phyloP scores from a whole-genome alignment of 345 rosid species.

The Cardamine occulta region DNA sequence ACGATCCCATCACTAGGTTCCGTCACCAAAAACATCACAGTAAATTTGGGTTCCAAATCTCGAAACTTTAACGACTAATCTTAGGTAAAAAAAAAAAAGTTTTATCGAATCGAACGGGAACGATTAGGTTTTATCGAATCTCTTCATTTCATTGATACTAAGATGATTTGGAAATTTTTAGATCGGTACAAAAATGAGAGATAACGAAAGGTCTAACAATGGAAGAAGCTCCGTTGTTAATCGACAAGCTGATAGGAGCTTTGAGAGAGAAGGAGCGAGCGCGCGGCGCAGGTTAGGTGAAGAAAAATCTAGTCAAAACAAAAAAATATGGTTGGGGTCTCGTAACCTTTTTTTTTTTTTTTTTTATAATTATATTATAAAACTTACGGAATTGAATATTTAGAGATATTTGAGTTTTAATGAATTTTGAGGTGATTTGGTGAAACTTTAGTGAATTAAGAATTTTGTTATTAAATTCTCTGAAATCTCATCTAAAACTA shows the following conservation, averaged over 20 bases:
- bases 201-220: conserved; percentile 8
- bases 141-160: conserved; percentile 6
- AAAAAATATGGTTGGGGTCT: conserved; percentile 5
- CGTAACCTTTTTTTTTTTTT: too few species aligned
- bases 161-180: conserved; percentile 17
- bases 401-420: too few species aligned
- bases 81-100: background rate
- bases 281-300: conserved; percentile 40
- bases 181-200: conserved; percentile 23
- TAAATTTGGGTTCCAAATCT: conserved; percentile 25
- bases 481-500: too few species aligned
- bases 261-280: background rate
- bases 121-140: conserved; percentile 21
- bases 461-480: too few species aligned
- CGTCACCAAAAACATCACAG: conserved; percentile 16
- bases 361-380: too few species aligned
- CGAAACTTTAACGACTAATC: conserved; percentile 23
- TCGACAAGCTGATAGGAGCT: conserved; percentile 1
- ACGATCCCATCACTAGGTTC: conserved; percentile 22
- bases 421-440: too few species aligned
- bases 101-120: conserved; percentile 5
- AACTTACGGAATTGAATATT: too few species aligned
- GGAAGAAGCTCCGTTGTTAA: conserved; percentile 18
- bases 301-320: background rate
- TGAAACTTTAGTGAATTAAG: too few species aligned